Evolutionary conservation across 108 stramenopile genomes (phyloP).

Genomic region (Nitzschia putrida): DNA sequence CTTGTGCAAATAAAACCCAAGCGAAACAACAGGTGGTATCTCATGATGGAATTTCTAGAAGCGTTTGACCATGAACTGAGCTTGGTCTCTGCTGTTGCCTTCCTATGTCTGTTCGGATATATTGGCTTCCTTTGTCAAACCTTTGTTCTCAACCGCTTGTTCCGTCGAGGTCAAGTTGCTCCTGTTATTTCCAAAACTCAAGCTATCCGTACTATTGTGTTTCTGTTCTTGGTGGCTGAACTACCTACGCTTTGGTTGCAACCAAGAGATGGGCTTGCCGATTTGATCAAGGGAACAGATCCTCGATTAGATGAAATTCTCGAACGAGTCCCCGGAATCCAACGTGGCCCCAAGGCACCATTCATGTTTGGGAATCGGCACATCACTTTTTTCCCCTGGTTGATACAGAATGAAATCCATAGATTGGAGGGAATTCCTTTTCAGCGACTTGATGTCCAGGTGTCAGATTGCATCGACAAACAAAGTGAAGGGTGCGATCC

Average conservation of each 20-base stretch:
- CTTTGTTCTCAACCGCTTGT: not conserved
- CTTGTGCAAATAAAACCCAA: too few relatives aligned
- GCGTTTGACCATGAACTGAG: conserved; percentile 8
- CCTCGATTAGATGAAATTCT: conserved; percentile 35
- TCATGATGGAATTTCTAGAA: not conserved
- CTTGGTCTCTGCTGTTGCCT: conserved; percentile 7
- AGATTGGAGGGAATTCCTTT: conserved; percentile 41
- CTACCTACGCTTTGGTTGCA: conserved; percentile 1
- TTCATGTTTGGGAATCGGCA: conserved; percentile 48
- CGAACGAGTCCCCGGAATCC: conserved; percentile 29
- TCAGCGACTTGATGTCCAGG: conserved; percentile 38
- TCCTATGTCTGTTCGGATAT: conserved; percentile 1
- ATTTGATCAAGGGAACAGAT: conserved; percentile 39
- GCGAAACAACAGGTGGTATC: too few relatives aligned
- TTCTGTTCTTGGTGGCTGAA: not conserved
- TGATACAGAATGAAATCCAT: conserved; percentile 60
- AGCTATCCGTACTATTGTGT: not conserved
- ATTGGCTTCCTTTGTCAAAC: not conserved
- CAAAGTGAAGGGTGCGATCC: not conserved
- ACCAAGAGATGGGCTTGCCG: conserved; percentile 23
- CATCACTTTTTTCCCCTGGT: conserved; percentile 52
- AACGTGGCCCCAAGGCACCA: conserved; percentile 41
- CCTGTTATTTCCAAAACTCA: not conserved
- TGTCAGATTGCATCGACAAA: conserved; percentile 46
- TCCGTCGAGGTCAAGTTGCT: not conserved